Conservation (phyloP, 2,329 filamentous ascomycete genomes). For the Ustilaginoidea virens region DNA sequence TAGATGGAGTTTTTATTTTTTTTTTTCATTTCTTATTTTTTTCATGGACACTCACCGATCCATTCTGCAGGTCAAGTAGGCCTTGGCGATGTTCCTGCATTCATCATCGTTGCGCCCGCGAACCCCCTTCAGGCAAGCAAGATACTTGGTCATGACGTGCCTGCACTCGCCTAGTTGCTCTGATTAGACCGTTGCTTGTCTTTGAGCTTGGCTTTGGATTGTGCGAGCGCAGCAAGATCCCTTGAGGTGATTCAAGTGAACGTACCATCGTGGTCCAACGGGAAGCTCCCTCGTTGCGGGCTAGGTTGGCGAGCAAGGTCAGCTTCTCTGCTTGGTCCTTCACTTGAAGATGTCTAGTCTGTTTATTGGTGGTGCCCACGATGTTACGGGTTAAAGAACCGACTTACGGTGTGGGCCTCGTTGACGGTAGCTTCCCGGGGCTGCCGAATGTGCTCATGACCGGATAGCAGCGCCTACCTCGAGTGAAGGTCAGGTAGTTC, state of each 20-base stretch:
- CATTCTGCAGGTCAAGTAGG: constrained; percentile 86
- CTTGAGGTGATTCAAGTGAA: constrained; percentile 1
- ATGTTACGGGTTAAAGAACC: not conserved
- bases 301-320: constrained; percentile 24
- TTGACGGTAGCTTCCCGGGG: constrained; percentile 49
- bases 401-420: constrained; percentile 56
- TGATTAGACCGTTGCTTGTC: not conserved
- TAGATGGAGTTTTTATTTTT: not conserved
- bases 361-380: no score
- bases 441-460: constrained; percentile 51
- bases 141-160: constrained; percentile 68
- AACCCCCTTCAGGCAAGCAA: constrained; percentile 72
- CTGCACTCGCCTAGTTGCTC: constrained; percentile 68
- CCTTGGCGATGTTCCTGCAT: constrained; percentile 74
- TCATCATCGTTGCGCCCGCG: constrained; percentile 74
- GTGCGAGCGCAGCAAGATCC: not conserved
- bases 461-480: no score
- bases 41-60: constrained; percentile 50
- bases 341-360: not conserved
- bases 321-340: constrained; percentile 1
- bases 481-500: no score
- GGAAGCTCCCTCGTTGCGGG: constrained; percentile 85
- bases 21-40: no score
- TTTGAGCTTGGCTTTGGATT: no score
- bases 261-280: constrained; percentile 76